Conservation (phyloP, 139 green algal species). For the Volvox reticuliferus region DNA sequence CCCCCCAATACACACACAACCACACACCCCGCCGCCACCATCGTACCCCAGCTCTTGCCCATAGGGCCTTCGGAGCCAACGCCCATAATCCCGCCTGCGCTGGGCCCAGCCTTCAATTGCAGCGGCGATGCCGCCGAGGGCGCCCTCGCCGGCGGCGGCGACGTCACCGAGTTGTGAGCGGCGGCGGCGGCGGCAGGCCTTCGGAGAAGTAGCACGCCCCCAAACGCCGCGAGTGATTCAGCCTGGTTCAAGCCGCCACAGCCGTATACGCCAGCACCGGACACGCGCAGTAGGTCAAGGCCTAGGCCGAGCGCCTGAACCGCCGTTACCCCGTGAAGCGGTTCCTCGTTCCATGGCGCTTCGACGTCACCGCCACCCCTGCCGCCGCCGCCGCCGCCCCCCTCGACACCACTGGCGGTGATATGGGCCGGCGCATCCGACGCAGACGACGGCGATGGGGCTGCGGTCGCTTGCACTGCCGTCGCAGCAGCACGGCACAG, state of each 20-base stretch:
- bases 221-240: constrained; percentile 11
- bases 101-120: background rate
- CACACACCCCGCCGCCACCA: background rate
- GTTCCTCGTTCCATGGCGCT: background rate
- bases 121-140: background rate
- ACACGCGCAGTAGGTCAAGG: background rate
- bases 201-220: background rate
- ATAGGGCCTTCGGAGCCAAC: background rate
- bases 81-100: background rate
- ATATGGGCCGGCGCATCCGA: background rate
- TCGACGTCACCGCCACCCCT: background rate
- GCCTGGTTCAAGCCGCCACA: background rate
- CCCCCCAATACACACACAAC: no score
- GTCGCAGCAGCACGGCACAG: background rate
- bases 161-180: no score
- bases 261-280: background rate
- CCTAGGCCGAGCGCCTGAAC: constrained; percentile 5
- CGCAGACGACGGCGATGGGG: background rate
- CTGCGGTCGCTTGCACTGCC: background rate
- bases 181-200: background rate
- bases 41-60: background rate
- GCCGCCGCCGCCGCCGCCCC: background rate
- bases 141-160: background rate
- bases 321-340: background rate
- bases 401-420: background rate